These are phyloP conservation scores for Lathyrus oleraceus DNA, from an alignment of 306 rosid genomes.

Conservation along the genomic window DNA sequence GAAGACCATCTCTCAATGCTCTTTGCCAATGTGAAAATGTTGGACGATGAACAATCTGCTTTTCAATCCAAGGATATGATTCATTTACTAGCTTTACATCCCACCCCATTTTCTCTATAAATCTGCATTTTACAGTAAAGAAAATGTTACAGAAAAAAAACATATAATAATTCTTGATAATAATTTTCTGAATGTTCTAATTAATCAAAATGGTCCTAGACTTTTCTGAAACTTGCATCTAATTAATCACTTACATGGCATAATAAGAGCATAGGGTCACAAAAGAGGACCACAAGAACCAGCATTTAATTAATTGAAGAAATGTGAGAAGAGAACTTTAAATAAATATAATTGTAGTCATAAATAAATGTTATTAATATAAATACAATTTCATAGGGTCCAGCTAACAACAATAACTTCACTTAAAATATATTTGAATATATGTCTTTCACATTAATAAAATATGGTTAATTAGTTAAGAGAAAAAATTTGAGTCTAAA, in stretches of 20 bases:
- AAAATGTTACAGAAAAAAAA: background rate
- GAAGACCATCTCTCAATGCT: slow-evolving; percentile 73
- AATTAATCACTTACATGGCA: background rate
- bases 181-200: too few species aligned
- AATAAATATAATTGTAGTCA: background rate
- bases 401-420: background rate
- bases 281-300: background rate
- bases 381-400: background rate
- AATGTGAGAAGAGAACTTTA: background rate
- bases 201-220: background rate
- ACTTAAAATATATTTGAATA: background rate
- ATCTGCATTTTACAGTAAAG: slow-evolving; percentile 51
- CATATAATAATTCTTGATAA: too few species aligned
- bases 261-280: background rate
- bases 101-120: slow-evolving; percentile 70
- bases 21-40: slow-evolving; percentile 55
- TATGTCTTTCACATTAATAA: background rate
- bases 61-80: slow-evolving; percentile 83
- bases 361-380: background rate
- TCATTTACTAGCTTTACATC: slow-evolving; percentile 67
- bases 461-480: too few species aligned
- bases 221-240: background rate
- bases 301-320: slow-evolving; percentile 1
- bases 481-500: too few species aligned
- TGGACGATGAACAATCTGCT: slow-evolving; percentile 79